phyloP scores from a whole-genome alignment of 495 filamentous ascomycete species.

The Pseudotulostoma volvatum region DNA sequence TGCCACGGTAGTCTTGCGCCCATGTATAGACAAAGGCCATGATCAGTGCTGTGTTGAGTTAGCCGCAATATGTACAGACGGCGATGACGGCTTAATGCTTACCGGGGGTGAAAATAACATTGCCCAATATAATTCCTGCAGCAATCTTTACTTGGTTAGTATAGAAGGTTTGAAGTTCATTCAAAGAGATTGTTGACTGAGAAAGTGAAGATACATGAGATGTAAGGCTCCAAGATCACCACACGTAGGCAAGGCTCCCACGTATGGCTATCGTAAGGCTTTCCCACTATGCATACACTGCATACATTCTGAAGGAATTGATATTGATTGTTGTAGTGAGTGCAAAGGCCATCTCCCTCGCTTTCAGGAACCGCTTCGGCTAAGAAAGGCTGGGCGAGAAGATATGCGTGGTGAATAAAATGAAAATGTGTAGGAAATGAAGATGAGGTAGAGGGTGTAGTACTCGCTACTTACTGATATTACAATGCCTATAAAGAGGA shows the following conservation, averaged over 20 bases:
- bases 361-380: slow-evolving; percentile 95
- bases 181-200: background rate
- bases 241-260: slow-evolving; percentile 43
- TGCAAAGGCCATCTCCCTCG: slow-evolving; percentile 92
- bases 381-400: slow-evolving; percentile 79
- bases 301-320: slow-evolving; percentile 50
- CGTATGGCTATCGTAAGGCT: slow-evolving; percentile 65
- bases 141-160: slow-evolving; percentile 33
- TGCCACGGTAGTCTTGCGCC: slow-evolving; percentile 62
- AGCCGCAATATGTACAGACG: slow-evolving; percentile 8
- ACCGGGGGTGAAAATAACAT: slow-evolving; percentile 39
- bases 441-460: too few relatives aligned
- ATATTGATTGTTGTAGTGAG: slow-evolving; percentile 62
- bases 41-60: slow-evolving; percentile 42
- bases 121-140: slow-evolving; percentile 33
- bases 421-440: slow-evolving; percentile 5
- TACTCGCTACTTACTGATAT: slow-evolving; percentile 56
- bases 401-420: slow-evolving; percentile 58
- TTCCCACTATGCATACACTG: slow-evolving; percentile 84
- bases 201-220: slow-evolving; percentile 21
- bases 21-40: slow-evolving; percentile 69
- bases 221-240: slow-evolving; percentile 89
- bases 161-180: slow-evolving; percentile 1
- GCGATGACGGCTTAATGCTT: slow-evolving; percentile 7
- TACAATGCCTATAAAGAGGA: slow-evolving; percentile 40